Evolutionary conservation across 148 eudicot species (phyloP).

Genomic region (Camellia japonica): DNA sequence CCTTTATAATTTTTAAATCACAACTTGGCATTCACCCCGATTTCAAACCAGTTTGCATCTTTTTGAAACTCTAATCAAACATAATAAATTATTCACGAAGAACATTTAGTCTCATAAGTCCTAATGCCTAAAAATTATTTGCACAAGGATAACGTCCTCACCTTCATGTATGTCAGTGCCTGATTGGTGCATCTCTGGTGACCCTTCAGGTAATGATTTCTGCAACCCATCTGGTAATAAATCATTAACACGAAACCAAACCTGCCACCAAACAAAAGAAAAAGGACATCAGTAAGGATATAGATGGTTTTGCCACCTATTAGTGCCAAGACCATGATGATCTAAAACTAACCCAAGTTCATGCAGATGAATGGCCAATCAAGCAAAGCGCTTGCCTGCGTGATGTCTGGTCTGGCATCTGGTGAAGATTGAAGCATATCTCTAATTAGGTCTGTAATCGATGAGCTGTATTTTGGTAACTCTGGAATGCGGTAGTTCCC

Average conservation of each 20-base stretch:
- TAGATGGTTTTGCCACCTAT: slow-evolving; percentile 29
- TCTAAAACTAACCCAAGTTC: slow-evolving; percentile 77
- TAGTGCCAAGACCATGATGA: slow-evolving; percentile 29
- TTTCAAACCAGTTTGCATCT: not conserved
- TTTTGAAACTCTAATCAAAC: not conserved
- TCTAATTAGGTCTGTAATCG: slow-evolving; percentile 59
- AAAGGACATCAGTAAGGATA: slow-evolving; percentile 18
- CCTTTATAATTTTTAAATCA: not conserved
- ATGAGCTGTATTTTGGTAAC: slow-evolving; percentile 79
- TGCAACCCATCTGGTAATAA: slow-evolving; percentile 73
- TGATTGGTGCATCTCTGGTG: slow-evolving; percentile 66
- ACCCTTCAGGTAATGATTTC: slow-evolving; percentile 87
- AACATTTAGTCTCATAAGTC: not conserved
- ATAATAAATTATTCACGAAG: too few relatives aligned
- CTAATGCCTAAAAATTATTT: not conserved
- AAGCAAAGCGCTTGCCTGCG: slow-evolving; percentile 98
- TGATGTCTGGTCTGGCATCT: slow-evolving; percentile 93
- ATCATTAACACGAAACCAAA: slow-evolving; percentile 96
- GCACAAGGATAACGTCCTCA: slow-evolving; percentile 15
- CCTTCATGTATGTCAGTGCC: slow-evolving; percentile 53
- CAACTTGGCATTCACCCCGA: not conserved
- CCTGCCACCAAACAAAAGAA: slow-evolving; percentile 43
- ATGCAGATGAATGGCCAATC: slow-evolving; percentile 79
- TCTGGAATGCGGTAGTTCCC: slow-evolving; percentile 98
- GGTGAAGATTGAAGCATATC: slow-evolving; percentile 97